Evolutionary conservation across 495 filamentous ascomycete genomes (phyloP).

Genomic region (Penicillium verhagenii): DNA sequence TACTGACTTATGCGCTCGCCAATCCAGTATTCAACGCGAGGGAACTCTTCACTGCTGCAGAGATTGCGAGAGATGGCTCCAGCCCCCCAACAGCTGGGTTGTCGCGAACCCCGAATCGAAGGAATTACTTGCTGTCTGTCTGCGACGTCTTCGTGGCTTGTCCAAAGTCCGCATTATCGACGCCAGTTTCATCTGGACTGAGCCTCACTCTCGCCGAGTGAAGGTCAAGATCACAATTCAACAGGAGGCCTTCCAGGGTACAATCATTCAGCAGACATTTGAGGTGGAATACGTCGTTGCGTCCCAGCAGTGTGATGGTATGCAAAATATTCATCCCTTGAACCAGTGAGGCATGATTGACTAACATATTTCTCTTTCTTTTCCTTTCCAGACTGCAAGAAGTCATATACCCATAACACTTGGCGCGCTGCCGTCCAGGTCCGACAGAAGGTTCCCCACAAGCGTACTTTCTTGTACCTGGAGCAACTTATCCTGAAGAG

Average conservation of each 20-base stretch:
- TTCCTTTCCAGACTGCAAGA: conserved; percentile 82
- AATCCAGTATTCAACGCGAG: conserved; percentile 69
- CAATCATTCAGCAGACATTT: conserved; percentile 89
- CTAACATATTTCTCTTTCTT: neutral
- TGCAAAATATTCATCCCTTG: neutral
- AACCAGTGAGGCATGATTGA: neutral
- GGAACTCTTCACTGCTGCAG: conserved; percentile 78
- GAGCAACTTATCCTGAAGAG: conserved; percentile 97
- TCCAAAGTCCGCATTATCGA: conserved; percentile 89
- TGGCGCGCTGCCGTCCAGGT: conserved; percentile 87
- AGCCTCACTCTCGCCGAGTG: conserved; percentile 87
- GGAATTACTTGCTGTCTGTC: conserved; percentile 85
- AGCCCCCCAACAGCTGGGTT: conserved; percentile 83
- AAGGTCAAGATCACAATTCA: conserved; percentile 94
- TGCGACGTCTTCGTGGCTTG: conserved; percentile 77
- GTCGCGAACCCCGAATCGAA: conserved; percentile 78
- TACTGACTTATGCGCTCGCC: neutral
- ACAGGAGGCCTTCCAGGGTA: conserved; percentile 67
- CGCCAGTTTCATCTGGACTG: conserved; percentile 96
- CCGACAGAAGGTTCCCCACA: conserved; percentile 95
- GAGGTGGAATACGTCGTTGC: conserved; percentile 90
- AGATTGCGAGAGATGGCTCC: conserved; percentile 93
- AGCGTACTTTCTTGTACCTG: conserved; percentile 93
- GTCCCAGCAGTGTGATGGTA: conserved; percentile 69
- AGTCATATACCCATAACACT: conserved; percentile 92